phyloP scores from a whole-genome alignment of 352 stramenopile species.

The Globisporangium camurandrum region DNA sequence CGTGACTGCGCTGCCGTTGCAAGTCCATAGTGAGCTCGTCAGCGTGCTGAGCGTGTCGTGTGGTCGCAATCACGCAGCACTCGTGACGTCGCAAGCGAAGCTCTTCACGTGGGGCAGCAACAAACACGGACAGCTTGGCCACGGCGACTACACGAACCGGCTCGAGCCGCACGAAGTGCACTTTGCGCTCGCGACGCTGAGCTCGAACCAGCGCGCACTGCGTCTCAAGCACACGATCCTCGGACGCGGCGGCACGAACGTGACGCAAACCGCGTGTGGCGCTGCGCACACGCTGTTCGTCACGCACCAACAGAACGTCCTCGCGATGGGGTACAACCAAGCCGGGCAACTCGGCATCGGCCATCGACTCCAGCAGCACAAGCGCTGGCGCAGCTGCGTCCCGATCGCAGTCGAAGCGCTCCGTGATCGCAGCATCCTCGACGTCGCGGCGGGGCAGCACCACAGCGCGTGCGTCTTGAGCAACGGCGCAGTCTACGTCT shows the following conservation, averaged over 20 bases:
- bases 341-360: constrained; percentile 61
- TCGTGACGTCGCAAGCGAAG: constrained; percentile 46
- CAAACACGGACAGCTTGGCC: constrained; percentile 63
- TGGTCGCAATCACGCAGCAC: constrained; percentile 61
- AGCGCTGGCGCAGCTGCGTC: constrained; percentile 61
- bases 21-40: constrained; percentile 28
- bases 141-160: constrained; percentile 41
- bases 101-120: constrained; percentile 76
- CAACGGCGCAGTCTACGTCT: constrained; percentile 69
- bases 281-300: constrained; percentile 68
- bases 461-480: constrained; percentile 66
- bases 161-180: constrained; percentile 43
- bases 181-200: constrained; percentile 34
- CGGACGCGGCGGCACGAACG: constrained; percentile 38
- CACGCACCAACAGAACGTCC: constrained; percentile 67
- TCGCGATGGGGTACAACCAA: constrained; percentile 77
- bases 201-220: constrained; percentile 39
- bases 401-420: constrained; percentile 42
- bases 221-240: constrained; percentile 52
- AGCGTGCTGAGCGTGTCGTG: constrained; percentile 44
- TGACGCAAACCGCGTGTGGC: constrained; percentile 60
- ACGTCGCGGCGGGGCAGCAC: constrained; percentile 63
- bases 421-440: constrained; percentile 49
- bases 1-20: constrained; percentile 24
- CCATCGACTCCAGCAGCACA: constrained; percentile 49